A percentile compares a stretch with the other conserved stretches of the same genome.
Evolutionary conservation across 352 stramenopile species (phyloP).

Genomic region (Halophytophthora batemanensis): DNA sequence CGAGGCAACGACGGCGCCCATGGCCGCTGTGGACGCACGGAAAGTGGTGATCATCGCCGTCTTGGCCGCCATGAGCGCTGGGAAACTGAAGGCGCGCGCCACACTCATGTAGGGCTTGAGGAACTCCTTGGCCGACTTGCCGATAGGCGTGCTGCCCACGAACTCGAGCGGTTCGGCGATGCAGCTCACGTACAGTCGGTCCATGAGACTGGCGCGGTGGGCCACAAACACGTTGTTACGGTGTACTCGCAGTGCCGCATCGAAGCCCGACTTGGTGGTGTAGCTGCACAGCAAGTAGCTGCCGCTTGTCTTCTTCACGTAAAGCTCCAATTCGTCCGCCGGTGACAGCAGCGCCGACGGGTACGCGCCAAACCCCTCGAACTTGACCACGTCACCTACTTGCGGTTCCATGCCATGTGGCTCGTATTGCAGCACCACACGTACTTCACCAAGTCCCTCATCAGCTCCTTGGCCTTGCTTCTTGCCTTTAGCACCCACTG

Average conservation of each 20-base stretch:
- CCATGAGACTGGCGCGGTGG: constrained; percentile 64
- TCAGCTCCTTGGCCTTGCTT: constrained; percentile 41
- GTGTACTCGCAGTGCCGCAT: constrained; percentile 58
- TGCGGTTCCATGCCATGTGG: constrained; percentile 73
- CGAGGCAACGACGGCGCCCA: constrained; percentile 63
- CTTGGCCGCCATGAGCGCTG: constrained; percentile 59
- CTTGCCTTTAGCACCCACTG: constrained; percentile 30
- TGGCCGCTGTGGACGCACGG: constrained; percentile 56
- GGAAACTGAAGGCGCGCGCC: constrained; percentile 63
- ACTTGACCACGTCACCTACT: constrained; percentile 69
- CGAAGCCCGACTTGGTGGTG: constrained; percentile 60
- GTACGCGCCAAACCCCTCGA: constrained; percentile 74
- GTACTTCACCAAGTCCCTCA: constrained; percentile 64
- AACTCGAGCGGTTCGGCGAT: constrained; percentile 75
- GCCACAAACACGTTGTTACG: constrained; percentile 79
- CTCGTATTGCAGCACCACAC: constrained; percentile 77
- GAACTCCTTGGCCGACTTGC: constrained; percentile 48
- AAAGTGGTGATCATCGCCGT: constrained; percentile 74
- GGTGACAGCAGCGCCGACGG: constrained; percentile 62
- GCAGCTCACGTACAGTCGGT: constrained; percentile 67
- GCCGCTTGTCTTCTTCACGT: constrained; percentile 80
- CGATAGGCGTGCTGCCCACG: constrained; percentile 58
- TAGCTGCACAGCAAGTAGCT: constrained; percentile 77
- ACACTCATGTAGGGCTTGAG: constrained; percentile 67
- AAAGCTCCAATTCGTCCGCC: constrained; percentile 67